phyloP scores from a whole-genome alignment of 2,329 filamentous ascomycete species.

The Furcasterigmium furcatum region DNA sequence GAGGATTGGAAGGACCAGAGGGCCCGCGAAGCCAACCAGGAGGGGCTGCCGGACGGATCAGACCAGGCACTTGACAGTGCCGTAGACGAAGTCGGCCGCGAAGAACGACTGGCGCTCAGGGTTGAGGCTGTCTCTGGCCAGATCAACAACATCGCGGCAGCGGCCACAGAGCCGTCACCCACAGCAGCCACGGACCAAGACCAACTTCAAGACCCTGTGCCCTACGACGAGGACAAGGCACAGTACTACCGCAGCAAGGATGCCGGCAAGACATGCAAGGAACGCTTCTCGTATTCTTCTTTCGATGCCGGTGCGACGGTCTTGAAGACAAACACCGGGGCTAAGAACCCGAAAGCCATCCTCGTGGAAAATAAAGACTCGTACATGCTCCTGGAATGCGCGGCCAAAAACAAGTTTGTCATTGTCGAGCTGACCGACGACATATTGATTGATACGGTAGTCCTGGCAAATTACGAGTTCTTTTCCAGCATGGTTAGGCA shows the following conservation, averaged over 20 bases:
- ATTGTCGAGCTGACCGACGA: conserved; percentile 91
- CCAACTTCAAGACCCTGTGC: conserved; percentile 33
- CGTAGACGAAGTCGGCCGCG: conserved; percentile 11
- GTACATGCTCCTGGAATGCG: conserved; percentile 95
- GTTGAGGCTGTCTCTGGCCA: conserved; percentile 48
- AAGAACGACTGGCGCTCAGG: conserved; percentile 43
- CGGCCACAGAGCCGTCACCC: background rate
- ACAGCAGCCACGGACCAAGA: conserved; percentile 14
- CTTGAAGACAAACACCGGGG: conserved; percentile 81
- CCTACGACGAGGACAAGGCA: conserved; percentile 45
- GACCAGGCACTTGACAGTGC: conserved; percentile 76
- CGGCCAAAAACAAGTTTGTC: conserved; percentile 83
- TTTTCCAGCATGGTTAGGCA: conserved; percentile 95
- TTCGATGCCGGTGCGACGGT: conserved; percentile 96
- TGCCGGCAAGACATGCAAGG: conserved; percentile 95
- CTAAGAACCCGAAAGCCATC: conserved; percentile 84
- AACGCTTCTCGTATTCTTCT: conserved; percentile 94
- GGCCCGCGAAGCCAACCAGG: conserved; percentile 68
- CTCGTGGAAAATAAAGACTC: conserved; percentile 97
- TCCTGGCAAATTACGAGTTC: conserved; percentile 98
- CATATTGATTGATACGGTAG: conserved; percentile 85
- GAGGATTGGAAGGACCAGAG: conserved; percentile 98
- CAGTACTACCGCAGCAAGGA: conserved; percentile 75
- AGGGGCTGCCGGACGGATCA: conserved; percentile 77
- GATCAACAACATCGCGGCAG: conserved; percentile 18